phyloP scores from a whole-genome alignment of 2,329 filamentous ascomycete genomes.

The Dothiorella sarmentorum region DNA sequence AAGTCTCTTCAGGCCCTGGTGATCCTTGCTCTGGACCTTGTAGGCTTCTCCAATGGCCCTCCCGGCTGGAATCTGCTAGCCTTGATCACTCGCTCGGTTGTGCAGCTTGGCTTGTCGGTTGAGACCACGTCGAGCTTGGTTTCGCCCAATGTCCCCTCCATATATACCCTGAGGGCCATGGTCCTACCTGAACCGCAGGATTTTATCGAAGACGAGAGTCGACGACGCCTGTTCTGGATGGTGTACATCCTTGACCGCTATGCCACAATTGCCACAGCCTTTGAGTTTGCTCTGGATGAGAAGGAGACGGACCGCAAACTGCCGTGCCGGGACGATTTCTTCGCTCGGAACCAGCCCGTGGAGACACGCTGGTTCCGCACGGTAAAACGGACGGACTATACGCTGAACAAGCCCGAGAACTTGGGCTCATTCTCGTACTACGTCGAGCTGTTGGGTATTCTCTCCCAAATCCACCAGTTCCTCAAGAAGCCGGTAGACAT shows the following conservation, averaged over 20 bases:
- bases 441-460: conserved; percentile 81
- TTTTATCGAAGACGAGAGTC: conserved; percentile 85
- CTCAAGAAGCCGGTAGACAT: conserved; percentile 88
- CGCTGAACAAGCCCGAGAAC: conserved; percentile 70
- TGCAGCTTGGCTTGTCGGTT: conserved; percentile 80
- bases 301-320: conserved; percentile 84
- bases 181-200: conserved; percentile 77
- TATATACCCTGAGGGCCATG: conserved; percentile 83
- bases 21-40: conserved; percentile 79
- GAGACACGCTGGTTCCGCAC: conserved; percentile 77
- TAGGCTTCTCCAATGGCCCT: conserved; percentile 83
- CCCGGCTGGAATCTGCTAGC: conserved; percentile 91
- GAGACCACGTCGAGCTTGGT: conserved; percentile 77
- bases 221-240: conserved; percentile 88
- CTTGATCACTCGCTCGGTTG: conserved; percentile 81
- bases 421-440: conserved; percentile 87
- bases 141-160: conserved; percentile 75
- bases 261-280: conserved; percentile 84
- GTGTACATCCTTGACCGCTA: conserved; percentile 87
- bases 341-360: conserved; percentile 76
- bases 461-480: conserved; percentile 85
- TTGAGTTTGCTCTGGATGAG: conserved; percentile 85
- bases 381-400: conserved; percentile 53
- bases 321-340: conserved; percentile 83
- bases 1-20: conserved; percentile 84